phyloP scores from a whole-genome alignment of 1,284 basidiomycete species.

The Golubevia pallescens region DNA sequence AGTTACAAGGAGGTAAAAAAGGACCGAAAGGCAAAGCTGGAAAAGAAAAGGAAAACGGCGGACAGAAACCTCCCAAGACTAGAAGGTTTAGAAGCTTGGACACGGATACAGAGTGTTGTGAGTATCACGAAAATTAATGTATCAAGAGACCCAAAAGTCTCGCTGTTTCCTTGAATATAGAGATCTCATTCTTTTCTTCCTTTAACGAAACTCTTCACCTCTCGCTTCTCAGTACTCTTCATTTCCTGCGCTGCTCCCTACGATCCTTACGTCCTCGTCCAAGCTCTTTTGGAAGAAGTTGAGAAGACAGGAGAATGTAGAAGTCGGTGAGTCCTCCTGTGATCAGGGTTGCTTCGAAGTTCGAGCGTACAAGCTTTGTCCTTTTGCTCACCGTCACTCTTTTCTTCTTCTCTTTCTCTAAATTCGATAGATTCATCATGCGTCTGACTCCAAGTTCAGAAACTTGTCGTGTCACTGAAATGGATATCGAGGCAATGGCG shows the following conservation, averaged over 20 bases:
- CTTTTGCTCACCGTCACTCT: neutral
- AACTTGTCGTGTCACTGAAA: slow-evolving; percentile 22
- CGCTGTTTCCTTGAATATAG: too few relatives aligned
- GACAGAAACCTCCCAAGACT: neutral
- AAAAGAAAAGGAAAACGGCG: neutral
- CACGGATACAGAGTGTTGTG: slow-evolving; percentile 35
- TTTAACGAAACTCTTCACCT: neutral
- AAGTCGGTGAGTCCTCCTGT: slow-evolving; percentile 18
- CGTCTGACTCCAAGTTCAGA: slow-evolving; percentile 27
- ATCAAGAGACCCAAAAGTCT: too few relatives aligned
- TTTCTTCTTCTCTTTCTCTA: neutral
- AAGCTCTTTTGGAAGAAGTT: slow-evolving; percentile 27
- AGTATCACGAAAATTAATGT: neutral
- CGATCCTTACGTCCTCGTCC: slow-evolving; percentile 9
- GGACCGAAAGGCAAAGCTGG: too few relatives aligned
- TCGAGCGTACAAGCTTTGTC: slow-evolving; percentile 6
- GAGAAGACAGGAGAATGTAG: slow-evolving; percentile 33
- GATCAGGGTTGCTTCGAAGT: neutral
- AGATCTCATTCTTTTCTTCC: neutral
- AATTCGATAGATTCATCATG: slow-evolving; percentile 21
- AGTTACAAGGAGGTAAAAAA: slow-evolving; percentile 9
- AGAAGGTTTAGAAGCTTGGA: slow-evolving; percentile 21
- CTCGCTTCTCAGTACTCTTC: slow-evolving; percentile 11
- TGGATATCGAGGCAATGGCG: slow-evolving; percentile 18
- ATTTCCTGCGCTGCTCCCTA: slow-evolving; percentile 18